phyloP scores from a whole-genome alignment of 1,139 yeast genomes.

The Kurtzmaniella quercitrusa region DNA sequence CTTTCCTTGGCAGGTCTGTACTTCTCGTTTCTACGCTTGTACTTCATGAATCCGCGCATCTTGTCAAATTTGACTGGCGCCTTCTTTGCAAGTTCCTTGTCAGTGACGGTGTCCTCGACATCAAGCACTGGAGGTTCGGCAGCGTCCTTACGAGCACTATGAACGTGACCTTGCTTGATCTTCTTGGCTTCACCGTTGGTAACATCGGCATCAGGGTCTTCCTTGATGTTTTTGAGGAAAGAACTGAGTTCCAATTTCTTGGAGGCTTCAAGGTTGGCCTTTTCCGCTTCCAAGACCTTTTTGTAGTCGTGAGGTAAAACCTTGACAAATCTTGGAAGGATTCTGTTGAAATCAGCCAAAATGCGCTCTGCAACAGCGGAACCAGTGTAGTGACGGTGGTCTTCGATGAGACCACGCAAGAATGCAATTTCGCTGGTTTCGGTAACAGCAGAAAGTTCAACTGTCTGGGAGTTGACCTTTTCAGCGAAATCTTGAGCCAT shows the following conservation, averaged over 20 bases:
- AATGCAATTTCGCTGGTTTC: slow-evolving; percentile 95
- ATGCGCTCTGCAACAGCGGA: slow-evolving; percentile 86
- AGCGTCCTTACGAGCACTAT: slow-evolving; percentile 24
- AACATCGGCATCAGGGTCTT: slow-evolving; percentile 80
- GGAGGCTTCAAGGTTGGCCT: slow-evolving; percentile 62
- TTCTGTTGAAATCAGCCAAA: slow-evolving; percentile 80
- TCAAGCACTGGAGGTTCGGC: slow-evolving; percentile 84
- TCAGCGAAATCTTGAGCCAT: slow-evolving; percentile 89
- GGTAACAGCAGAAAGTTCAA: slow-evolving; percentile 69
- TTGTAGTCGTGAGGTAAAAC: slow-evolving; percentile 91
- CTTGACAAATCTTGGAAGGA: slow-evolving; percentile 86
- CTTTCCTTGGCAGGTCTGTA: slow-evolving; percentile 78
- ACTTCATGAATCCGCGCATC: slow-evolving; percentile 88
- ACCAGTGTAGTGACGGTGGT: slow-evolving; percentile 90
- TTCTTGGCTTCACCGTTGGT: slow-evolving; percentile 79
- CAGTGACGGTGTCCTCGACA: slow-evolving; percentile 82
- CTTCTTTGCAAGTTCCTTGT: slow-evolving; percentile 61
- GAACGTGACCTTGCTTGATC: slow-evolving; percentile 46
- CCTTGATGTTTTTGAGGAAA: slow-evolving; percentile 64
- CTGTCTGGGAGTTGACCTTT: slow-evolving; percentile 78
- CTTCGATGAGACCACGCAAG: slow-evolving; percentile 89
- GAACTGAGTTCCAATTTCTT: slow-evolving; percentile 56
- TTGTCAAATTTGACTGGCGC: slow-evolving; percentile 69
- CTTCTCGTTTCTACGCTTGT: slow-evolving; percentile 82
- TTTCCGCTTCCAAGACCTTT: slow-evolving; percentile 80